Percentiles rank a stretch among this genome's conserved stretches.
These are phyloP conservation scores for Handroanthus guayacan DNA, from an alignment of 257 asterid species.

Conservation along the genomic window DNA sequence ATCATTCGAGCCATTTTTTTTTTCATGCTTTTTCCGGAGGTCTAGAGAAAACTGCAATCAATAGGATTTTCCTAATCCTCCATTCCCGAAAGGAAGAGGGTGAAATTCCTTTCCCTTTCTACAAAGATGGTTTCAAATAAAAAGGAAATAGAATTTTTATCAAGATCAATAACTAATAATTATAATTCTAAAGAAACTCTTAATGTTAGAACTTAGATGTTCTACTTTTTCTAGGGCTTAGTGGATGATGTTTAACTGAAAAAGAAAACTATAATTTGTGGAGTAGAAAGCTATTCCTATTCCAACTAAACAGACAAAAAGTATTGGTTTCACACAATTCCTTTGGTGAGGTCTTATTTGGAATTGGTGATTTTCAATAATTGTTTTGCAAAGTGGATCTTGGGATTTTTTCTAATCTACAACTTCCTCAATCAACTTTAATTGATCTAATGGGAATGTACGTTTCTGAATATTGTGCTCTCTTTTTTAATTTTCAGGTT, in stretches of 20 bases:
- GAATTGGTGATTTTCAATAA: not conserved
- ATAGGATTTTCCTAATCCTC: too few relatives aligned
- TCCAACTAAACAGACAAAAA: not conserved
- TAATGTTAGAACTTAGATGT: not conserved
- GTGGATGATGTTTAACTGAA: not conserved
- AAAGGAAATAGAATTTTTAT: too few relatives aligned
- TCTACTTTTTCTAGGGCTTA: not conserved
- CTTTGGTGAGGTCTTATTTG: not conserved
- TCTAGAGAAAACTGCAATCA: too few relatives aligned
- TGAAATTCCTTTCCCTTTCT: too few relatives aligned
- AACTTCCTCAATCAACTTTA: not conserved
- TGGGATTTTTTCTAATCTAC: constrained; percentile 1
- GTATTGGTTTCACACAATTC: constrained; percentile 21
- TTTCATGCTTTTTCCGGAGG: too few relatives aligned
- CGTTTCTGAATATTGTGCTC: constrained; percentile 22
- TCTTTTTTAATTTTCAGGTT: constrained; percentile 44
- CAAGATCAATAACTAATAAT: too few relatives aligned
- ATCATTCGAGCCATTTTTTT: too few relatives aligned
- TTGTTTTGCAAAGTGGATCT: not conserved
- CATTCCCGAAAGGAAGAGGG: too few relatives aligned
- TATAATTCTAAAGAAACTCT: not conserved
- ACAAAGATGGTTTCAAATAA: too few relatives aligned
- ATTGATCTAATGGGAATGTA: not conserved
- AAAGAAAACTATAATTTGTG: not conserved
- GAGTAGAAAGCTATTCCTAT: not conserved